phyloP scores from a whole-genome alignment of 257 asterid genomes.

The Ajuga chamaepitys region DNA sequence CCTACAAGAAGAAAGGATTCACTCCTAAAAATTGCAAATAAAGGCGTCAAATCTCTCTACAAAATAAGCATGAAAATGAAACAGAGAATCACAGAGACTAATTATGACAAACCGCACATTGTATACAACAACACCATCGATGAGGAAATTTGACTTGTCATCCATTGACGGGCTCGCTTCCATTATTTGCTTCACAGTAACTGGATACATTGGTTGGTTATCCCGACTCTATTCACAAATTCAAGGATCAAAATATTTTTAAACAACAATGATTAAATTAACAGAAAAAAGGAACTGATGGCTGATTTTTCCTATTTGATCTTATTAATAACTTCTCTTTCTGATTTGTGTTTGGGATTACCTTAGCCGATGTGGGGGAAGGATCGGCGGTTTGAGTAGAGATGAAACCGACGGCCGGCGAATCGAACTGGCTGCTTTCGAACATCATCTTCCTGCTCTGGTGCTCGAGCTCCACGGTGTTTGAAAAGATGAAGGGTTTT shows the following conservation, averaged over 20 bases:
- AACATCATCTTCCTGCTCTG: conserved; percentile 37
- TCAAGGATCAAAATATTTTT: neutral
- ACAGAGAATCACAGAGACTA: neutral
- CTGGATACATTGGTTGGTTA: conserved; percentile 59
- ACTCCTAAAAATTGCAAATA: neutral
- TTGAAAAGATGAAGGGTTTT: neutral
- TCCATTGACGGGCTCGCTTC: conserved; percentile 46
- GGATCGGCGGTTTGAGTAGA: conserved; percentile 43
- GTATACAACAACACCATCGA: conserved; percentile 54
- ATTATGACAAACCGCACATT: conserved; percentile 34
- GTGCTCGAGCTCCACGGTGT: neutral
- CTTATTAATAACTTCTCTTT: neutral
- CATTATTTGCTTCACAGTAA: conserved; percentile 67
- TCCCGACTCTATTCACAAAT: conserved; percentile 48
- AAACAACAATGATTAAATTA: neutral
- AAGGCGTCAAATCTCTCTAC: neutral
- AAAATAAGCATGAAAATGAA: neutral
- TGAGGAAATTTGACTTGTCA: conserved; percentile 45
- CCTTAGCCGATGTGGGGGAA: conserved; percentile 59
- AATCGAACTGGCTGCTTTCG: conserved; percentile 51
- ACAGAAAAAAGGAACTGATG: neutral
- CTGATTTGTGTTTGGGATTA: neutral
- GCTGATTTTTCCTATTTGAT: neutral
- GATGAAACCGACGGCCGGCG: conserved; percentile 28
- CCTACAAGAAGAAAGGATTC: neutral